Evolutionary conservation across 2,329 filamentous ascomycete genomes (phyloP).

Genomic region (Emydomyces testavorans): DNA sequence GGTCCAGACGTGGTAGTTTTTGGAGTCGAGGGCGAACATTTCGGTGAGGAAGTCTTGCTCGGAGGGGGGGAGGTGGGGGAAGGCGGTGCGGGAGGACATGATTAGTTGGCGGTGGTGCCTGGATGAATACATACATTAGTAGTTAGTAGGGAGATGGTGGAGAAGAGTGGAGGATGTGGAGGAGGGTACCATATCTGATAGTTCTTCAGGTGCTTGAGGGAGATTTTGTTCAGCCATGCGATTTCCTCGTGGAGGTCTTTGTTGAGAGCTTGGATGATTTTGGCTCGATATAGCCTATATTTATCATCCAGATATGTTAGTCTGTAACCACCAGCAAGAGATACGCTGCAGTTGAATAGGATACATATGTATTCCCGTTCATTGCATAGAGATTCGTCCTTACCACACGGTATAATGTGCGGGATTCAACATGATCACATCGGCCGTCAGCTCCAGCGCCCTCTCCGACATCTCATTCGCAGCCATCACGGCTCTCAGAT

Average conservation of each 20-base stretch:
- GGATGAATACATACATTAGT: too few relatives aligned
- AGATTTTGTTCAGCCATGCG: constrained; percentile 72
- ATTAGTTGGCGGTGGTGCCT: constrained; percentile 49
- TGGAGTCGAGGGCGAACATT: constrained; percentile 78
- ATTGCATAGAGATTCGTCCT: constrained; percentile 13
- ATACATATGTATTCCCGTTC: not conserved
- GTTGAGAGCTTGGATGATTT: constrained; percentile 57
- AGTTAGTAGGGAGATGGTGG: constrained; percentile 15
- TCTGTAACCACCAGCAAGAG: not conserved
- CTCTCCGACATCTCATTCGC: constrained; percentile 70
- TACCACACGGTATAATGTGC: constrained; percentile 97
- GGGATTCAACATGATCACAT: constrained; percentile 85
- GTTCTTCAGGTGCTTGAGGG: constrained; percentile 81
- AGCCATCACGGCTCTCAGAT: constrained; percentile 88
- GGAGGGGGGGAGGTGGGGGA: constrained; percentile 47
- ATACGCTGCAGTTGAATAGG: constrained; percentile 4
- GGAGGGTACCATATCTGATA: constrained; percentile 77
- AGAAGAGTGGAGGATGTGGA: not conserved
- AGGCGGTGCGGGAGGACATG: constrained; percentile 39
- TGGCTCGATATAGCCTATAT: constrained; percentile 67
- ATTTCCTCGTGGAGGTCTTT: constrained; percentile 61
- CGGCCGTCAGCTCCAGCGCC: constrained; percentile 68
- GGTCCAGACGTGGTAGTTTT: constrained; percentile 98
- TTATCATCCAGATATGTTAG: not conserved
- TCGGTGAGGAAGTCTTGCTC: constrained; percentile 65